Evolutionary conservation across 176 grass and related monocot species (phyloP).

Genomic region (Areca catechu): DNA sequence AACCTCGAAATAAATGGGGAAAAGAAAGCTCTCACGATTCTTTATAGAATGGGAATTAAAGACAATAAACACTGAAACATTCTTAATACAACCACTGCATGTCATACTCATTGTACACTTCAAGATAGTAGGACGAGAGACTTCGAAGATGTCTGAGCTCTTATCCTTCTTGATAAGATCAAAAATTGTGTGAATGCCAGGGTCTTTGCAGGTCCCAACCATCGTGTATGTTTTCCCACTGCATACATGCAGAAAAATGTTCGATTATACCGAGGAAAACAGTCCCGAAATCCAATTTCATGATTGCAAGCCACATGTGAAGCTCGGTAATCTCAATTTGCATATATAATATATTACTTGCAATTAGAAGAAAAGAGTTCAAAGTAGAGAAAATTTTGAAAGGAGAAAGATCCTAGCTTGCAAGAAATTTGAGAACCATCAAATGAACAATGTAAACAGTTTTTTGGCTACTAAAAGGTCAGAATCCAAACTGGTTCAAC

Average conservation of each 20-base stretch:
- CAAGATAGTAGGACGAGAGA: constrained; percentile 91
- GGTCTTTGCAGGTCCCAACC: constrained; percentile 79
- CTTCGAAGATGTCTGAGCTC: constrained; percentile 72
- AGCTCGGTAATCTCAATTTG: no score
- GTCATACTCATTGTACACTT: constrained; percentile 95
- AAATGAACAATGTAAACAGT: no score
- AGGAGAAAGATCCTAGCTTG: no score
- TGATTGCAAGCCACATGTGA: no score
- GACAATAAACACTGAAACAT: constrained; percentile 1
- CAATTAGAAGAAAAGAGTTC: no score
- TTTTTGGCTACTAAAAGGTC: no score
- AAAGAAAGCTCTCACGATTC: no score
- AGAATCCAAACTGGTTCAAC: no score
- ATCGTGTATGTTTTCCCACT: constrained; percentile 99
- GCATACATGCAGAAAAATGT: constrained; percentile 18
- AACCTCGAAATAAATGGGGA: constrained; percentile 47
- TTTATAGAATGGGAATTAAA: neutral
- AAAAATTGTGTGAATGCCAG: constrained; percentile 97
- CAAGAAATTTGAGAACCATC: no score
- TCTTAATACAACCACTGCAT: neutral
- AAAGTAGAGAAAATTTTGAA: no score
- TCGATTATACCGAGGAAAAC: constrained; percentile 8
- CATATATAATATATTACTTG: no score
- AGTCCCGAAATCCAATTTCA: no score
- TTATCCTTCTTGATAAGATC: constrained; percentile 77